Evolutionary conservation across 108 stramenopile species (phyloP).

Genomic region (Cyclotella baltica): DNA sequence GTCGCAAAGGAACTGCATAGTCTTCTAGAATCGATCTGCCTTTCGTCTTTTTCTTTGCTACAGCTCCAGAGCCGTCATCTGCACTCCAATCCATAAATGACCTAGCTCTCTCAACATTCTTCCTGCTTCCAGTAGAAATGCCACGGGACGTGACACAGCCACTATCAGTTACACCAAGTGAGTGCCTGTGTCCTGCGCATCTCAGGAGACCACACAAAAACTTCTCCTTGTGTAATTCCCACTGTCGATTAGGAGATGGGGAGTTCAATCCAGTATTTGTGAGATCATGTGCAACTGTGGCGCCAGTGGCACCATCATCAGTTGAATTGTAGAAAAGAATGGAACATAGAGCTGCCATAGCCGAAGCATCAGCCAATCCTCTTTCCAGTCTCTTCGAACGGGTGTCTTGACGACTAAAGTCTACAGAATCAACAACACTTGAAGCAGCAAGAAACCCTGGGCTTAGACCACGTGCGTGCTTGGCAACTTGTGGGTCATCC

Average conservation of each 20-base stretch:
- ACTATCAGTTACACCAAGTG: slow-evolving; percentile 69
- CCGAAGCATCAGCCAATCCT: slow-evolving; percentile 75
- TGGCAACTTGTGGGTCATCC: slow-evolving; percentile 62
- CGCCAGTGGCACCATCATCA: slow-evolving; percentile 48
- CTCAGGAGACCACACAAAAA: slow-evolving; percentile 76
- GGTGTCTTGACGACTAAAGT: slow-evolving; percentile 38
- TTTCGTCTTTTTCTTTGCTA: not conserved
- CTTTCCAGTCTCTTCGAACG: slow-evolving; percentile 54
- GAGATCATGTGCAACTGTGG: slow-evolving; percentile 9
- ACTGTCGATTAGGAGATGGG: slow-evolving; percentile 68
- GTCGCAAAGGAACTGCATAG: slow-evolving; percentile 68
- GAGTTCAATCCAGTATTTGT: slow-evolving; percentile 8
- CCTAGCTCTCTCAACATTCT: slow-evolving; percentile 46
- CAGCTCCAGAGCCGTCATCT: slow-evolving; percentile 13
- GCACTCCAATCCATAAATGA: slow-evolving; percentile 80
- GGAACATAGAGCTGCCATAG: slow-evolving; percentile 79
- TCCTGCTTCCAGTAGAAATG: slow-evolving; percentile 37
- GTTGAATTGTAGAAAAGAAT: slow-evolving; percentile 75
- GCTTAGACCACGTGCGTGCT: slow-evolving; percentile 69
- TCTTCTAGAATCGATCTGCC: slow-evolving; percentile 55
- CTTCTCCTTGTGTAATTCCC: slow-evolving; percentile 68
- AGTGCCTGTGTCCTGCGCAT: slow-evolving; percentile 81
- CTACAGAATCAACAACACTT: slow-evolving; percentile 55
- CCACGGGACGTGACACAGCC: slow-evolving; percentile 67
- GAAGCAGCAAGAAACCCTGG: slow-evolving; percentile 78